Base-by-base conservation (phyloP, 2,329 filamentous ascomycete genomes). In the Cercospora sojina region DNA sequence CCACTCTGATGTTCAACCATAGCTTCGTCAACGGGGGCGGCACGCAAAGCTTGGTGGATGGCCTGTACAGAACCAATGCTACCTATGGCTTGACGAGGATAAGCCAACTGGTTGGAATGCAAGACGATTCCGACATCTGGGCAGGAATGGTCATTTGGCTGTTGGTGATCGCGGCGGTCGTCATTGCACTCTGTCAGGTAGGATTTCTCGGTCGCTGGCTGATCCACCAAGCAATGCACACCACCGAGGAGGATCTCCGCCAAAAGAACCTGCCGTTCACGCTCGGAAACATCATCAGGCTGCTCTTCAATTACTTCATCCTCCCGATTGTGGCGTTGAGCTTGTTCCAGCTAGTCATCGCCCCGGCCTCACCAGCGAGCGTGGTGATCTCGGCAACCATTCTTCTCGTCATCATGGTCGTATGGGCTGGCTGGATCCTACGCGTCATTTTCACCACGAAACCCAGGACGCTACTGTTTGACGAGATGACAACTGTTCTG, bases 111-210 rank as follows among this genome's bases (percentile, higher is more conserved):
- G 87, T 95, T 43, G 95, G 95, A 35, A 91, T 98, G 86, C 83
- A 85, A 27, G 82, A 87, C 25, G 85, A 87, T 12, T 82, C 88
- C 67, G 95, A 99, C 76, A 87, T 97, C 20, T 99, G 95, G 95
- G 90, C 92, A 1, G 92, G 92, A 69, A 95, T 96, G 90, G 92
- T 95, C 75, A 84, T 97, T 53, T 98, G 93, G 90, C 85, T 98
- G 18, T 84, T 94, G 9, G 89, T 90, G 69, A 90, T 97, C 69
- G 85, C 96, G 66, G 88, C 80, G 43, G 83, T 82, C 60, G 86
- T 91, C 12, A 83, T 92, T 20, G 77, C 90, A 23, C 78, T 94
- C 20, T 89, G 90, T 56, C 93, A 97, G 77, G 72, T 90, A 38
- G 91, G 88, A 25, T 98, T 98, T 76, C 80, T 89, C 3, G 76